phyloP scores from a whole-genome alignment of 2,329 filamentous ascomycete species.

The Akanthomyces uredinophilus region DNA sequence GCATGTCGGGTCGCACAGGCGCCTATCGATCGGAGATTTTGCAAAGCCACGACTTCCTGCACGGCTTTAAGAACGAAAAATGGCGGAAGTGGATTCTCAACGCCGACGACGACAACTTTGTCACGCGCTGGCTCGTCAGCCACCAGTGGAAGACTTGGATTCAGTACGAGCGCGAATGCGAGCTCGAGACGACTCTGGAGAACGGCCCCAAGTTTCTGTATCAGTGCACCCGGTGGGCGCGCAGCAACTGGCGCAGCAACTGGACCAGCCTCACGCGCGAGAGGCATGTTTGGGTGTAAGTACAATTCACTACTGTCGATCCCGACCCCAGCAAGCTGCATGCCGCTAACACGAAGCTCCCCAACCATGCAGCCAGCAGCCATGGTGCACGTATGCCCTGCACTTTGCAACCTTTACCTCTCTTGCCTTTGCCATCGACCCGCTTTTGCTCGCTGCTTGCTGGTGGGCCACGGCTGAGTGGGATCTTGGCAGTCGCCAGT shows the following conservation, averaged over 20 bases:
- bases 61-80: slow-evolving; percentile 86
- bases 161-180: slow-evolving; percentile 86
- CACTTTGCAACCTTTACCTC: slow-evolving; percentile 91
- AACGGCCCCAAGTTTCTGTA: slow-evolving; percentile 84
- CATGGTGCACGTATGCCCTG: slow-evolving; percentile 89
- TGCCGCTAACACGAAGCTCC: slow-evolving; percentile 9
- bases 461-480: slow-evolving; percentile 63
- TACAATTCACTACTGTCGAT: slow-evolving; percentile 23
- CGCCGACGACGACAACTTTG: slow-evolving; percentile 97
- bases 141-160: slow-evolving; percentile 93
- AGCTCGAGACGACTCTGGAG: slow-evolving; percentile 89
- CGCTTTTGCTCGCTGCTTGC: slow-evolving; percentile 63
- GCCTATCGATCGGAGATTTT: slow-evolving; percentile 88
- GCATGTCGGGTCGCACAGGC: slow-evolving; percentile 89
- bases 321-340: slow-evolving; percentile 13
- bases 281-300: slow-evolving; percentile 81
- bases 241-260: slow-evolving; percentile 97
- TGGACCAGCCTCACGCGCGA: slow-evolving; percentile 84
- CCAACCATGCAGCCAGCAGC: slow-evolving; percentile 63
- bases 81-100: slow-evolving; percentile 88
- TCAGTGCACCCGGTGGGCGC: slow-evolving; percentile 90
- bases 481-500: slow-evolving; percentile 46
- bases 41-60: slow-evolving; percentile 76
- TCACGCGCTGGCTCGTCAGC: slow-evolving; percentile 90
- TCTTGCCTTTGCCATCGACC: slow-evolving; percentile 74